Evolutionary conservation across 495 filamentous ascomycete genomes (phyloP).

Genomic region (Hyaloscypha finlandica): DNA sequence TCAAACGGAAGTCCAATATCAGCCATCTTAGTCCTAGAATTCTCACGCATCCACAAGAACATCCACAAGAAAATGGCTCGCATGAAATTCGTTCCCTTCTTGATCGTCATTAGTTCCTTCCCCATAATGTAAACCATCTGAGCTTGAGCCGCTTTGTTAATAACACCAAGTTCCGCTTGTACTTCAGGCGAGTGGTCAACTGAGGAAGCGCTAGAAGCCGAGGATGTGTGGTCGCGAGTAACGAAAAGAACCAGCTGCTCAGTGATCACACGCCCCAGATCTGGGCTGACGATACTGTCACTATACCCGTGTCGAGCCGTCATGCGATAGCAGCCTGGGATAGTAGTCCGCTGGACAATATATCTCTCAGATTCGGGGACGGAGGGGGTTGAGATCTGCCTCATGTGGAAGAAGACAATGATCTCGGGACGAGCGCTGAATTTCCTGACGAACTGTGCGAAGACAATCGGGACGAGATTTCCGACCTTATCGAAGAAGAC

Average conservation of each 20-base stretch:
- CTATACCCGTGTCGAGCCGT: slow-evolving; percentile 71
- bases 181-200: slow-evolving; percentile 39
- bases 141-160: slow-evolving; percentile 59
- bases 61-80: slow-evolving; percentile 50
- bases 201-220: slow-evolving; percentile 22
- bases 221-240: slow-evolving; percentile 37
- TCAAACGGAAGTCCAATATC: slow-evolving; percentile 62
- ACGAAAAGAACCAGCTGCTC: slow-evolving; percentile 55
- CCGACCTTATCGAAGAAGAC: slow-evolving; percentile 71
- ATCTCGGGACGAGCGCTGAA: slow-evolving; percentile 59
- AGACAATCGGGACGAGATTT: slow-evolving; percentile 55
- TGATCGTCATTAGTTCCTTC: slow-evolving; percentile 69
- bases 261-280: slow-evolving; percentile 60
- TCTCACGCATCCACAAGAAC: slow-evolving; percentile 73
- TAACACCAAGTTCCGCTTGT: slow-evolving; percentile 45
- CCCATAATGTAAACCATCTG: slow-evolving; percentile 71
- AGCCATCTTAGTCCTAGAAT: slow-evolving; percentile 63
- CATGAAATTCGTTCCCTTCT: slow-evolving; percentile 42
- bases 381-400: slow-evolving; percentile 54
- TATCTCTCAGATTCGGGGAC: slow-evolving; percentile 47
- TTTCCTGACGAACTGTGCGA: slow-evolving; percentile 65
- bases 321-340: slow-evolving; percentile 64
- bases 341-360: slow-evolving; percentile 40
- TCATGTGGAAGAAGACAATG: slow-evolving; percentile 63
- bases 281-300: slow-evolving; percentile 63